Evolutionary conservation across 441 rosid genomes (phyloP), one percentile per base, ranked within the genome.

Genomic region (Corymbia calophylla): DNA sequence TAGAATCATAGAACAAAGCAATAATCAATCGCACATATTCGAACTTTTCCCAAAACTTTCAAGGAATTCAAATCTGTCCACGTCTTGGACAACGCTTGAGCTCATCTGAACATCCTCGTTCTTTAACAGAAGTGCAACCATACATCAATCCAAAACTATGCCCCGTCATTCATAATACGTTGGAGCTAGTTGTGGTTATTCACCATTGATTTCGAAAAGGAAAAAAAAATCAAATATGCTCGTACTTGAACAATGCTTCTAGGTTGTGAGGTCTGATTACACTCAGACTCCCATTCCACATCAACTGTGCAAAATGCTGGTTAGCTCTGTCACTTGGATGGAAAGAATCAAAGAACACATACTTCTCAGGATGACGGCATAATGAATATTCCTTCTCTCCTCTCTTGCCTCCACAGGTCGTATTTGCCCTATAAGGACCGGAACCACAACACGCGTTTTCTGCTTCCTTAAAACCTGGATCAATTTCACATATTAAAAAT

Each of bases 361-460:
- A 87, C 7, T 93, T 89, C 8, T 82, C n/a, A 1, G 90, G 90
- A 54, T 88, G 73, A 4, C 39, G 87, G 44, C 93, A 93, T 4
- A 92, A 21, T 25, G 44, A 25, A 49, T 80, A 87, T 12, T 68
- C 39, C 21, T 15, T 66, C 62, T n/a, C 39, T 6, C 84, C 77
- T 66, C 92, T 49, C 47, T 29, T 84, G 14, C 87, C 87, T 58
- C 82, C 93, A 14, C 93, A 92, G 5, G 91, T 90, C 6, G 9
- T 85, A 32, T 35, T 54, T 21, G 90, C 93, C 80, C 90, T 88
- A 44, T 91, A 90, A 3, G 90, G 81, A 35, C 94, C 94, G 49
- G 73, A 88, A 18, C 94, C 93, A 3, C 94, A 94, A 53, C 95
- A 93, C 13, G 91, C 91, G 7, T 25, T 91, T 10, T 90, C 90